Base-by-base conservation (phyloP, 169 alveolate genomes). In the Miamiensis avidus region DNA sequence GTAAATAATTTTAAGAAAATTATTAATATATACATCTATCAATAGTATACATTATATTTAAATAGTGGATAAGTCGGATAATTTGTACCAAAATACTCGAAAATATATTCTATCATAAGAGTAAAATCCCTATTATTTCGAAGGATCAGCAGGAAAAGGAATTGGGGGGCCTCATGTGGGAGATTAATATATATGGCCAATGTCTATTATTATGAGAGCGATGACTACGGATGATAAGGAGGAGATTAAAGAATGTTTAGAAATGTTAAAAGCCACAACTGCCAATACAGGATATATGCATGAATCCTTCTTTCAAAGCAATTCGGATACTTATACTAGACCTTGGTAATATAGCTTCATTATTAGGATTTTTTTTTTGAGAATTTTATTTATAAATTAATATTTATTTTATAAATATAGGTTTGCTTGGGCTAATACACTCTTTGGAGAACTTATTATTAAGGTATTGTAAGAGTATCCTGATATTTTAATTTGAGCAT, bases 381-480 rank as follows among this genome's bases (percentile, higher is more conserved):
- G n/a, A n/a, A n/a, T n/a, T n/a, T n/a, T n/a, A n/a, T n/a, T n/a
- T n/a, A n/a, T n/a, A n/a, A n/a, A n/a, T n/a, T n/a, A n/a, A n/a
- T n/a, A n/a, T n/a, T n/a, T n/a, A n/a, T n/a, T n/a, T n/a, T n/a
- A n/a, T n/a, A n/a, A n/a, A n/a, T n/a, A n/a, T n/a, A n/a, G n/a
- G n/a, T n/a, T 91, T 89, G 92, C 93, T 73, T 91, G 95, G 95
- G 95, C 95, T 31, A 91, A 91, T 76, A 86, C 93, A 16, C 89
- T 88, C 27, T 91, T 91, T 91, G 95, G 95, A 74, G 93, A 85
- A 74, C 65, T 85, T 74, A 79, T 81, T 0, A 49, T 85, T 31
- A 34, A 78, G 32, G 32, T 82, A 33, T 32, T 82, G 0, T 1
- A 72, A 28, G 77, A 49, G n/a, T 73, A 82, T n/a, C 83, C 83